phyloP scores from a whole-genome alignment of 2,329 filamentous ascomycete species.

The Neurospora crassa region DNA sequence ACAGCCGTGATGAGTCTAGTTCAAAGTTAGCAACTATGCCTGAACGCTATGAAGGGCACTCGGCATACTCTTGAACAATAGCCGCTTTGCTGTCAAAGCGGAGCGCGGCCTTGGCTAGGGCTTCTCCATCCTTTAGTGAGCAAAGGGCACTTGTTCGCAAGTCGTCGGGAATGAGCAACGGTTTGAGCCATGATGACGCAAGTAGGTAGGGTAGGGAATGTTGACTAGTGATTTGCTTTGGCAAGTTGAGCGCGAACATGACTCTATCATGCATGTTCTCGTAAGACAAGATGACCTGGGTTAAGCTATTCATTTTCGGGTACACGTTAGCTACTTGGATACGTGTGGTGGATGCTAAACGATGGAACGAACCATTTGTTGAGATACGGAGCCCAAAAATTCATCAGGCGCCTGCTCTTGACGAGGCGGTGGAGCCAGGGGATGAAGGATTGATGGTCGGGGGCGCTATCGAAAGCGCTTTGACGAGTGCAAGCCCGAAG shows the following conservation, averaged over 20 bases:
- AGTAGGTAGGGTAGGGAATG: not conserved
- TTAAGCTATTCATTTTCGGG: not conserved
- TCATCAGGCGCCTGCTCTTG: not conserved
- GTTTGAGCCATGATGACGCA: not conserved
- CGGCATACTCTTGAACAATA: not conserved
- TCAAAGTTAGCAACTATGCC: not conserved
- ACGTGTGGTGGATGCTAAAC: not conserved
- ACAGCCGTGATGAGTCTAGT: not conserved
- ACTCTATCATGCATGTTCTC: not conserved
- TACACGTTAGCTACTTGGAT: not conserved
- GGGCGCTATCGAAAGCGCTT: not conserved
- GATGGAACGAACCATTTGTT: not conserved
- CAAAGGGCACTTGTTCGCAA: not conserved
- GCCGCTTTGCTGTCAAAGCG: not conserved
- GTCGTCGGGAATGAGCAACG: not conserved
- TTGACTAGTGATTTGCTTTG: not conserved
- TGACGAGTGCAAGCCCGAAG: not conserved
- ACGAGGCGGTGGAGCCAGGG: not conserved
- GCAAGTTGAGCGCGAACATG: not conserved
- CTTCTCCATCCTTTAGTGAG: not conserved
- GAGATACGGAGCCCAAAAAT: not conserved
- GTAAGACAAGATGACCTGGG: not conserved
- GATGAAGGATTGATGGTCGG: not conserved
- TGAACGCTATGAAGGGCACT: not conserved
- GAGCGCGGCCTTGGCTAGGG: not conserved